These are phyloP conservation scores for Amanita polypyramis DNA, from an alignment of 768 basidiomycete genomes.

Conservation along the genomic window DNA sequence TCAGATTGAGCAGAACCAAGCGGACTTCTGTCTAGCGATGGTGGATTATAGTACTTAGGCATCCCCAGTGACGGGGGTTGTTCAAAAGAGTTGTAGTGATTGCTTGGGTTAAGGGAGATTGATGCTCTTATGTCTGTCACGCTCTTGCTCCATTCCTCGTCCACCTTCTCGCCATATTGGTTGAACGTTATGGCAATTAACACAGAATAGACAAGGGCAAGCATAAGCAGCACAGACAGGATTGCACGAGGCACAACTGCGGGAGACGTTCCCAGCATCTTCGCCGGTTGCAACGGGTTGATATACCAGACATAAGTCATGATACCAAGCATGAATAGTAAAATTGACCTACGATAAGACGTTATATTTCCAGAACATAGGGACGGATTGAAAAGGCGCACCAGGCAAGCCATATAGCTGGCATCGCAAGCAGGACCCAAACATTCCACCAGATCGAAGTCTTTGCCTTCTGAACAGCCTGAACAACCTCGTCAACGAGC, in stretches of 20 bases:
- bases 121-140: slow-evolving; percentile 15
- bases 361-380: not conserved
- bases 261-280: slow-evolving; percentile 17
- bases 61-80: not conserved
- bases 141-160: slow-evolving; percentile 20
- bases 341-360: slow-evolving; percentile 35
- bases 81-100: not conserved
- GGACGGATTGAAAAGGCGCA: slow-evolving; percentile 11
- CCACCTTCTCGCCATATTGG: slow-evolving; percentile 36
- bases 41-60: not conserved
- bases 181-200: slow-evolving; percentile 44
- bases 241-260: slow-evolving; percentile 29
- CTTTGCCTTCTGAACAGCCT: slow-evolving; percentile 40
- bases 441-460: slow-evolving; percentile 43
- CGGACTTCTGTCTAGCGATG: no score
- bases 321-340: slow-evolving; percentile 44
- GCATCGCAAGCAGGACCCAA: slow-evolving; percentile 58
- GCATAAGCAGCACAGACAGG: slow-evolving; percentile 32
- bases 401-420: slow-evolving; percentile 57
- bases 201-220: slow-evolving; percentile 43
- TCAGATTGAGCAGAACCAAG: no score
- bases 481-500: not conserved
- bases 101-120: not conserved
- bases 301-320: slow-evolving; percentile 53
- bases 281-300: slow-evolving; percentile 24